Evolutionary conservation across 2,329 filamentous ascomycete genomes (phyloP).

Genomic region (Stemphylium vesicarium): DNA sequence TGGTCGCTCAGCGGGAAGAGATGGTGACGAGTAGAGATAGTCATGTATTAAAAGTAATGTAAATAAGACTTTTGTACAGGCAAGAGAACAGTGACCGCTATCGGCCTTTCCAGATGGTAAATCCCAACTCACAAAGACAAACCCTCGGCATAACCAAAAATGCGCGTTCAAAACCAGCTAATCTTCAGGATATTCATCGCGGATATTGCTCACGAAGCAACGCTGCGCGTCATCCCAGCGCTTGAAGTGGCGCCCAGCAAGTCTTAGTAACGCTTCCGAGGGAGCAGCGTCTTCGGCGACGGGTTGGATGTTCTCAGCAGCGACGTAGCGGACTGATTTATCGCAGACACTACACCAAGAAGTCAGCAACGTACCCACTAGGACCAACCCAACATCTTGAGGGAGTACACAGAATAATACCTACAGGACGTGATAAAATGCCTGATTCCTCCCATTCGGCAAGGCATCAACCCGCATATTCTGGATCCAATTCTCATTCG

Average conservation of each 20-base stretch:
- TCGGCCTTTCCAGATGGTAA: too few species aligned
- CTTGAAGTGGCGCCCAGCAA: constrained; percentile 88
- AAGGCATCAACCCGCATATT: constrained; percentile 67
- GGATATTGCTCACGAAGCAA: constrained; percentile 82
- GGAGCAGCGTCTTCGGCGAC: constrained; percentile 46
- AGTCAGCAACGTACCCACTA: background rate
- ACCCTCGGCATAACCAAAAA: too few species aligned
- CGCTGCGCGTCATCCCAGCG: constrained; percentile 73
- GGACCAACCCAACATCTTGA: too few species aligned
- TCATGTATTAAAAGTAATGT: too few species aligned
- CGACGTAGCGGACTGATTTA: constrained; percentile 73
- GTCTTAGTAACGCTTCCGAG: constrained; percentile 65
- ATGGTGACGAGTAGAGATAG: too few species aligned
- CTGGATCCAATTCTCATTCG: constrained; percentile 67
- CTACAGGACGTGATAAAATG: constrained; percentile 88
- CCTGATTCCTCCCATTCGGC: constrained; percentile 67
- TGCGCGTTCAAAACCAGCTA: constrained; percentile 44
- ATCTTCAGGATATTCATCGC: constrained; percentile 86
- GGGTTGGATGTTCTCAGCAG: constrained; percentile 77
- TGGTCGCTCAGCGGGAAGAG: too few species aligned
- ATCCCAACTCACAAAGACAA: too few species aligned
- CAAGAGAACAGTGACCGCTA: too few species aligned
- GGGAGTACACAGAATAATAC: too few species aligned
- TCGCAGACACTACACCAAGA: constrained; percentile 66
- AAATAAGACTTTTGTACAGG: too few species aligned